Evolutionary conservation across 2,329 filamentous ascomycete genomes (phyloP).

Genomic region (Ampelomyces quisqualis): DNA sequence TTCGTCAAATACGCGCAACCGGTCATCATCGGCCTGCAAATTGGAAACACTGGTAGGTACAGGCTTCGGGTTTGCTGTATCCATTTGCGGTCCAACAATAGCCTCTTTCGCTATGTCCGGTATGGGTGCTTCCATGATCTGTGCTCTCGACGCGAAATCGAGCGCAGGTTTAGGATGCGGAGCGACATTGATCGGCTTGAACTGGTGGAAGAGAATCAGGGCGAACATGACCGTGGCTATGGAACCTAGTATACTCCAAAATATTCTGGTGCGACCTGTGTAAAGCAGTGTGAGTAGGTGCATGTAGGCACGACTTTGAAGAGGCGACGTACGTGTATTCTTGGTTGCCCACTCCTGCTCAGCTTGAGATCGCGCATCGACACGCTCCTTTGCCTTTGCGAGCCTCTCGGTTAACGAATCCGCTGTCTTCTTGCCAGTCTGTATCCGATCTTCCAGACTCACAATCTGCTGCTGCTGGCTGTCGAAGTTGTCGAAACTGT

Average conservation of each 20-base stretch:
- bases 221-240: slow-evolving; percentile 51
- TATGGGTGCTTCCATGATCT: slow-evolving; percentile 33
- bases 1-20: slow-evolving; percentile 4
- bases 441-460: slow-evolving; percentile 62
- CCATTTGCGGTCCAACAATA: slow-evolving; percentile 21
- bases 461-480: slow-evolving; percentile 65
- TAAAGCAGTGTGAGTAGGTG: not conserved
- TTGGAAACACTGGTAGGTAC: not conserved
- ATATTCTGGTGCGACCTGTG: slow-evolving; percentile 57
- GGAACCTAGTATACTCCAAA: slow-evolving; percentile 61
- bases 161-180: slow-evolving; percentile 10
- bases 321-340: slow-evolving; percentile 46
- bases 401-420: slow-evolving; percentile 63
- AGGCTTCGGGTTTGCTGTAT: not conserved
- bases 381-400: slow-evolving; percentile 61
- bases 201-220: slow-evolving; percentile 44
- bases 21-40: not conserved
- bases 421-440: slow-evolving; percentile 60
- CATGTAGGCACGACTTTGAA: not conserved
- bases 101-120: slow-evolving; percentile 40
- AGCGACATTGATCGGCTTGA: slow-evolving; percentile 20
- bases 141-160: slow-evolving; percentile 20
- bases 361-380: slow-evolving; percentile 67
- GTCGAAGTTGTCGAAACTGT: slow-evolving; percentile 62
- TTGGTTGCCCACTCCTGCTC: slow-evolving; percentile 69